A percentile compares a stretch with the other conserved stretches of the same genome.
Conservation (phyloP, 805 yeast genomes). For the Yamadazyma kitorensis region DNA sequence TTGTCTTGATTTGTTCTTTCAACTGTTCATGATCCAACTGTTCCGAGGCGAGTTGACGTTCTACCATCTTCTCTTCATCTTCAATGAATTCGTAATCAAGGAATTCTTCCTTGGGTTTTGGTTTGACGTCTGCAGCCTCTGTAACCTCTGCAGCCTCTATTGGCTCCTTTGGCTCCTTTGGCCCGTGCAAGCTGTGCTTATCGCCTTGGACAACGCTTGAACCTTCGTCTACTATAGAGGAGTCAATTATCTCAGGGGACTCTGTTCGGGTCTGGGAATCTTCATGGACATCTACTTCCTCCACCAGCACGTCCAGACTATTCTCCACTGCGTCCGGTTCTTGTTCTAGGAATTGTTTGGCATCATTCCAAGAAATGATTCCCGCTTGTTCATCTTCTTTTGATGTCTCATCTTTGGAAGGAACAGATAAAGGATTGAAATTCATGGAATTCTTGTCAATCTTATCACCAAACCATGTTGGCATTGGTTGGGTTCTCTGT, state of each 20-base stretch:
- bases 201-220: no score
- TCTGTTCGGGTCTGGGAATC: no score
- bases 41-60: slow-evolving; percentile 64
- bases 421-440: slow-evolving; percentile 1
- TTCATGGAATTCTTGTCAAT: slow-evolving; percentile 9
- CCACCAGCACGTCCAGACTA: background rate
- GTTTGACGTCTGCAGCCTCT: slow-evolving; percentile 4
- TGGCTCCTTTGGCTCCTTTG: background rate
- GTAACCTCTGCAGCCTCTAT: background rate
- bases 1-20: slow-evolving; percentile 29
- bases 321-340: slow-evolving; percentile 11
- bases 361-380: slow-evolving; percentile 50
- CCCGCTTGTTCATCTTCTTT: slow-evolving; percentile 44
- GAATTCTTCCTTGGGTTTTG: slow-evolving; percentile 15
- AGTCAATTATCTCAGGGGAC: no score
- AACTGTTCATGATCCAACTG: slow-evolving; percentile 70
- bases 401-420: slow-evolving; percentile 12
- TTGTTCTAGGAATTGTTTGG: slow-evolving; percentile 27
- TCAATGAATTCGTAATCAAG: slow-evolving; percentile 70
- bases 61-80: slow-evolving; percentile 70
- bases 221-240: slow-evolving; percentile 1
- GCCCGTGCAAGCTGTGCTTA: background rate
- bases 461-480: slow-evolving; percentile 30
- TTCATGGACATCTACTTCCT: background rate
- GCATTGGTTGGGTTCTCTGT: slow-evolving; percentile 15